These are phyloP conservation scores for Microdochium paspali DNA, from an alignment of 2,329 filamentous ascomycete genomes.

Conservation along the genomic window DNA sequence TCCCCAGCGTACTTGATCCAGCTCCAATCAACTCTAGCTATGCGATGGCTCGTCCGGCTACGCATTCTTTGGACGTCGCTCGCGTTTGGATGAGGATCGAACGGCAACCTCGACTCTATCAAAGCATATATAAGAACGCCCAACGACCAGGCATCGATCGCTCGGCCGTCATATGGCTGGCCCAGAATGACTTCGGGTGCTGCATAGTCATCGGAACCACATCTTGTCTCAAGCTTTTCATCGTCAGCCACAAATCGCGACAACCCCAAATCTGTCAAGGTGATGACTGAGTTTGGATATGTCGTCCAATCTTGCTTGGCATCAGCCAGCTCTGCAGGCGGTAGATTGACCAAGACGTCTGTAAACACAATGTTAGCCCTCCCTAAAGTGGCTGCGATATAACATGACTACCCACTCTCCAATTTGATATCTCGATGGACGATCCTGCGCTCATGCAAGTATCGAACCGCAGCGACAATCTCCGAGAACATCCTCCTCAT, in stretches of 20 bases:
- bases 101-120: conserved; percentile 85
- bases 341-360: conserved; percentile 89
- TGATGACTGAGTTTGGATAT: conserved; percentile 76
- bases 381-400: neutral
- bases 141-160: conserved; percentile 89
- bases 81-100: conserved; percentile 78
- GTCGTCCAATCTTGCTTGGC: conserved; percentile 56
- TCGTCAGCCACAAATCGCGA: conserved; percentile 78
- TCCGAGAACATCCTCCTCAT: conserved; percentile 85
- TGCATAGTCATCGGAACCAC: conserved; percentile 94
- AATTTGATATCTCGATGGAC: conserved; percentile 97
- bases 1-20: conserved; percentile 82
- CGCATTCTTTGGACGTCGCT: conserved; percentile 67
- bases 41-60: conserved; percentile 83
- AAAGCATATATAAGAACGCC: conserved; percentile 90
- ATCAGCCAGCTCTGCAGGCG: conserved; percentile 56
- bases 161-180: conserved; percentile 84
- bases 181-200: conserved; percentile 95
- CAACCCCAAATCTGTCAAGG: conserved; percentile 84
- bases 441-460: conserved; percentile 77
- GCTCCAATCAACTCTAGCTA: conserved; percentile 89
- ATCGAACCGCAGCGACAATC: conserved; percentile 73
- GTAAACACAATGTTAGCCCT: conserved; percentile 5
- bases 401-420: conserved; percentile 57
- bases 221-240: conserved; percentile 84